Evolutionary conservation across 2,329 filamentous ascomycete species (phyloP).

Genomic region (Trichoderma citrinoviride): DNA sequence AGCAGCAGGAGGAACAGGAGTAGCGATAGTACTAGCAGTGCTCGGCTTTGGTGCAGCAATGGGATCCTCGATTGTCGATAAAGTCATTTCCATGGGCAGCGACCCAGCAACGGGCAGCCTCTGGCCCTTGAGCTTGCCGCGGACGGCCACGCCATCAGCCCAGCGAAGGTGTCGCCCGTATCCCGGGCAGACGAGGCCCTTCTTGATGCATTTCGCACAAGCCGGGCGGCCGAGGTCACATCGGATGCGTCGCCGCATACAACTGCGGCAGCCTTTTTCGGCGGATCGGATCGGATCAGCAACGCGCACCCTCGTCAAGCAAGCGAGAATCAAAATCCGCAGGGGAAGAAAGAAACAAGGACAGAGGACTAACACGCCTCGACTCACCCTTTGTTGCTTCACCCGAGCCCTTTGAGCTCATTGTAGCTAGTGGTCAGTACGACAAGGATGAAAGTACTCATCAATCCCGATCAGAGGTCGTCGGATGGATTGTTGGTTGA

Average conservation of each 20-base stretch:
- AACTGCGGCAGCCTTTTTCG: constrained; percentile 29
- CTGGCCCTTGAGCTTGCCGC: constrained; percentile 29
- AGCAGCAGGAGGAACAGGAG: background rate
- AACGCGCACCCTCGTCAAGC: background rate
- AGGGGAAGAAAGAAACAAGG: background rate
- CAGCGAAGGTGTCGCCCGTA: constrained; percentile 31
- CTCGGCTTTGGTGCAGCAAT: background rate
- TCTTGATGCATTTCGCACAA: constrained; percentile 32
- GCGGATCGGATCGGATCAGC: background rate
- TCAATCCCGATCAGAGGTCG: constrained; percentile 2
- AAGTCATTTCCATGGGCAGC: constrained; percentile 2
- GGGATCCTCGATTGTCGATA: background rate
- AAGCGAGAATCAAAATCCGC: too few species aligned
- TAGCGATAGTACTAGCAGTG: too few species aligned
- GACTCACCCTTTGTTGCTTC: constrained; percentile 16
- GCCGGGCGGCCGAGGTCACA: constrained; percentile 30
- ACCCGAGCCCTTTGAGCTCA: constrained; percentile 19
- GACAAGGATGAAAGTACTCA: constrained; percentile 4
- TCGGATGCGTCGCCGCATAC: constrained; percentile 32
- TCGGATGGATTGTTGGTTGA: background rate
- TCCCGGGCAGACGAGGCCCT: constrained; percentile 31
- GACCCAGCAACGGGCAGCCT: constrained; percentile 23
- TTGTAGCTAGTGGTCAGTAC: background rate
- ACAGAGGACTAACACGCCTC: background rate
- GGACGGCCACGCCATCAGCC: constrained; percentile 31